Evolutionary conservation across 345 rosid genomes (phyloP).

Genomic region (Nephelium lappaceum): DNA sequence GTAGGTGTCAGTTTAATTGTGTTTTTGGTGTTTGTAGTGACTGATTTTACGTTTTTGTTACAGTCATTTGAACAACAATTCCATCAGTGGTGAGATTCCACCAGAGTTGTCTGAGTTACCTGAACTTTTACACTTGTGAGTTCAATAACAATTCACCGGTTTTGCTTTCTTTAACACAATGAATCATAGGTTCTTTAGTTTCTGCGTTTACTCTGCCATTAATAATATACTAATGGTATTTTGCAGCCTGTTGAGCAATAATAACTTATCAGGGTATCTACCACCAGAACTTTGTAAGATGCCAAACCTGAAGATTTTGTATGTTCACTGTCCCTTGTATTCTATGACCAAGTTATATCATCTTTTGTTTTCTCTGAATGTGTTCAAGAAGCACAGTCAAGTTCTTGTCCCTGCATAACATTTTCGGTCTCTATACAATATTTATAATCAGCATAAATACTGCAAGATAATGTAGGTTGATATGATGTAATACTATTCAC

Average conservation of each 20-base stretch:
- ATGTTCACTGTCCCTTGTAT: conserved; percentile 59
- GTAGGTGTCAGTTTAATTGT: neutral
- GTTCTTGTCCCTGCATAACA: neutral
- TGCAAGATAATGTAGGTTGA: too few relatives aligned
- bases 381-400: neutral
- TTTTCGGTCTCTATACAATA: neutral
- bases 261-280: conserved; percentile 77
- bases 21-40: neutral
- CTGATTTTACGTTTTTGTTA: conserved; percentile 13
- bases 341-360: conserved; percentile 9
- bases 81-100: conserved; percentile 87
- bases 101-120: conserved; percentile 70
- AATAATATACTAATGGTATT: conserved; percentile 12
- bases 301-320: conserved; percentile 40
- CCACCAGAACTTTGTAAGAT: conserved; percentile 68
- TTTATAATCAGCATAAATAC: neutral
- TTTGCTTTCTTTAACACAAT: conserved; percentile 7
- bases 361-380: neutral
- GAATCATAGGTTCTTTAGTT: neutral
- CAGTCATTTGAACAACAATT: conserved; percentile 98
- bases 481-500: too few relatives aligned
- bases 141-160: conserved; percentile 14
- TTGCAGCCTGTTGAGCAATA: conserved; percentile 87
- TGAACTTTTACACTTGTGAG: conserved; percentile 87
- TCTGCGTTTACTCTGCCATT: neutral